Evolutionary conservation across 441 rosid species (phyloP), one percentile per base, ranked within the genome.

Genomic region (Sinapis alba): DNA sequence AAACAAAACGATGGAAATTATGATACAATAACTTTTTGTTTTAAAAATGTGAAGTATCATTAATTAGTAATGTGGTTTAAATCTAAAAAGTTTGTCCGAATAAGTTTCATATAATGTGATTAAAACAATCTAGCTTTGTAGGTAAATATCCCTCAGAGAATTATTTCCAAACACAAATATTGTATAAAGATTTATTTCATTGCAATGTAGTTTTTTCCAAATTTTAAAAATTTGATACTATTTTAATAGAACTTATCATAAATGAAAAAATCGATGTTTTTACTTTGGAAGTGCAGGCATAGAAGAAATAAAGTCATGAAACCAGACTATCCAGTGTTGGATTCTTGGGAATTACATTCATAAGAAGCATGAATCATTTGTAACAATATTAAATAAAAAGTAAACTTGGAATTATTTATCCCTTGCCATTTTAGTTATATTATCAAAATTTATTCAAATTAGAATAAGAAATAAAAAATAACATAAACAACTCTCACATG

Each of bases 281-380:
- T 64, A 24, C 11, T 12, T 63, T 18, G 56, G 47, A 53, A 23
- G 19, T 2, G 20, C 34, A 34, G 4, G 5, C 45, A 53, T 4
- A 63, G 30, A 63, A 73, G 56, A 58, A 26, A 58, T 53, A 43
- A 36, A 36, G 20, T 27, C 63, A 27, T 27, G 54, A 10, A 53
- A 15, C 32, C 23, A 7, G 21, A 32, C 53, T 62, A 50, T 11
- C 50, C 45, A n/a, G n/a, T 45, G 20, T 47, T 16, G 54, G 54
- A 6, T 21, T 47, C 54, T 47, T 47, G 21, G 53, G 3, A 47
- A 16, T 6, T 47, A 47, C 8, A 15, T 47, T 47, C 11, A 47
- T 47, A 47, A 47, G 54, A 47, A 47, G 10, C 54, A 47, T 47
- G 54, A 16, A 47, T 47, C 54, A 47, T 7, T 47, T 47, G 10